Conservation (phyloP, 164 flowering plant genomes). For the Vitis vinifera region DNA sequence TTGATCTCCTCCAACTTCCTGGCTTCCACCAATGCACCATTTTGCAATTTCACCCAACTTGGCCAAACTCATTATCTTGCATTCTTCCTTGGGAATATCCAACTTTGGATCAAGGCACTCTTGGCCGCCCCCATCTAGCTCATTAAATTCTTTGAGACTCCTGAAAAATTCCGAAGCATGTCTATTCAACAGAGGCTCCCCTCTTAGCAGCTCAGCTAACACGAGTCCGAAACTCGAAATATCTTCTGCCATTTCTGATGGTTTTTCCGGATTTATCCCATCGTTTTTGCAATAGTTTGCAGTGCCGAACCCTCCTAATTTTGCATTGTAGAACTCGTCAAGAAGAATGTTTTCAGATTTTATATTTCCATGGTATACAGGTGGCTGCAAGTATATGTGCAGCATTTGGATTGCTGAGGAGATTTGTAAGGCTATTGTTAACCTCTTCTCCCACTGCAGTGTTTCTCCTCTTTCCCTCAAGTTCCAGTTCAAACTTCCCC, state of each 20-base stretch:
- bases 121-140: conserved; percentile 1
- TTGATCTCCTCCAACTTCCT: conserved; percentile 5
- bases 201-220: conserved; percentile 7
- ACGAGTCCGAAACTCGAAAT: conserved; percentile 9
- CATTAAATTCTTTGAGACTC: conserved; percentile 7
- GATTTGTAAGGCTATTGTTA: conserved; percentile 10
- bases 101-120: conserved; percentile 22
- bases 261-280: background rate
- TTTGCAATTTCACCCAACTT: conserved; percentile 28
- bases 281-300: conserved; percentile 11
- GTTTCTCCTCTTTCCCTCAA: conserved; percentile 16
- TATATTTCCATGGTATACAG: conserved; percentile 16
- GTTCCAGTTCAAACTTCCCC: conserved; percentile 10
- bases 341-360: conserved; percentile 9
- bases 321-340: conserved; percentile 13
- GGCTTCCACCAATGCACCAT: conserved; percentile 23
- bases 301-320: conserved; percentile 9
- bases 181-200: conserved; percentile 8
- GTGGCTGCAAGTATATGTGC: conserved; percentile 15
- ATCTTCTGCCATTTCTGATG: conserved; percentile 1
- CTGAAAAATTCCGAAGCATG: background rate
- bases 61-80: conserved; percentile 22
- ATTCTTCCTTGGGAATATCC: conserved; percentile 17
- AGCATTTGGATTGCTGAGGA: conserved; percentile 15
- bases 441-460: conserved; percentile 16